Conservation (phyloP, 192 early-diverging fungal genomes). For the Glomus cerebriforme region DNA sequence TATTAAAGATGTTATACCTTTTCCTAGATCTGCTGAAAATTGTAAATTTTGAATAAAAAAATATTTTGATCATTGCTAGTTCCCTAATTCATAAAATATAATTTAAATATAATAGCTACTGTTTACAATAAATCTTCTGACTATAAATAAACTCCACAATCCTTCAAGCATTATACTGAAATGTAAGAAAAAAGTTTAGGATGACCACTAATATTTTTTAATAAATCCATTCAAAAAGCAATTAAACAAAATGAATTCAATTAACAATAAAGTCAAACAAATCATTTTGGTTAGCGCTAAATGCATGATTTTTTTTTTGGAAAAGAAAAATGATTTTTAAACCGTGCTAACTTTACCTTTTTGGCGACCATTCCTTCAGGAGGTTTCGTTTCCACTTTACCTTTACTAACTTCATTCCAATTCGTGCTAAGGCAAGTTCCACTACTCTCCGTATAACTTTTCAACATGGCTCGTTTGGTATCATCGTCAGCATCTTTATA, state of each 20-base stretch:
- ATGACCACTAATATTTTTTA: too few relatives aligned
- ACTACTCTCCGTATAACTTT: slow-evolving; percentile 93
- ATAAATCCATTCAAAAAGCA: too few relatives aligned
- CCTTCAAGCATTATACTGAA: too few relatives aligned
- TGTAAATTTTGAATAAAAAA: slow-evolving; percentile 51
- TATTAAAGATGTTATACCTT: slow-evolving; percentile 70
- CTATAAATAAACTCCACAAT: too few relatives aligned
- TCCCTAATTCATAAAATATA: neutral
- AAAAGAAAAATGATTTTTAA: too few relatives aligned
- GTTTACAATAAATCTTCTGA: too few relatives aligned
- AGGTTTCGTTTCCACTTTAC: slow-evolving; percentile 82
- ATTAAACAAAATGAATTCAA: too few relatives aligned
- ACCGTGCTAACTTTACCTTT: slow-evolving; percentile 43
- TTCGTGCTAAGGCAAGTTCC: slow-evolving; percentile 95
- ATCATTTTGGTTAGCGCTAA: too few relatives aligned
- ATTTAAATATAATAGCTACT: too few relatives aligned
- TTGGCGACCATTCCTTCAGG: slow-evolving; percentile 93
- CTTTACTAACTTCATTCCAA: slow-evolving; percentile 89
- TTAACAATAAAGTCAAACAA: too few relatives aligned
- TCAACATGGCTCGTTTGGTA: slow-evolving; percentile 93
- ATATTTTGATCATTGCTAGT: neutral
- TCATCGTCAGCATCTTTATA: slow-evolving; percentile 91
- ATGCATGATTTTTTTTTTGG: too few relatives aligned
- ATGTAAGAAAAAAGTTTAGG: neutral
- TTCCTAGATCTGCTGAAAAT: slow-evolving; percentile 51